Percentiles rank a stretch among this genome's conserved stretches.
Evolutionary conservation across 1,139 yeast genomes (phyloP).

Genomic region (Scheffersomyces titani): DNA sequence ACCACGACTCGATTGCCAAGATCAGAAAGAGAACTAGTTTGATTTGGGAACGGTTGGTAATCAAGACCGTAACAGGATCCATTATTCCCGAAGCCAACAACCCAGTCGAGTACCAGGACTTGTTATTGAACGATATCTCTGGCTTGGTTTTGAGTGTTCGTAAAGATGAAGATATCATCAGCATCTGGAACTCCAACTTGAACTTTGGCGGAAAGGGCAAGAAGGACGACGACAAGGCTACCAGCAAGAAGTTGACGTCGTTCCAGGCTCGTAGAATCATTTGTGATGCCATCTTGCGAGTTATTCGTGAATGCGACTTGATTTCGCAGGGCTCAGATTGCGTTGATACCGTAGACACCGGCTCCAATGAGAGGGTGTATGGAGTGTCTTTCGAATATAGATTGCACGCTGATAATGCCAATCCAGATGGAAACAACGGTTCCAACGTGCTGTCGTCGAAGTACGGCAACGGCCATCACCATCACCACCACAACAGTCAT

Average conservation of each 20-base stretch:
- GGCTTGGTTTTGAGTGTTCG: conserved; percentile 56
- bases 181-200: conserved; percentile 56
- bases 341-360: conserved; percentile 32
- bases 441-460: conserved; percentile 8
- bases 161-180: conserved; percentile 49
- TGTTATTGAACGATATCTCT: conserved; percentile 46
- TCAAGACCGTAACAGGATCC: conserved; percentile 47
- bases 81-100: conserved; percentile 36
- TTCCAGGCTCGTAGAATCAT: conserved; percentile 51
- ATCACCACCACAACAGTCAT: conserved; percentile 5
- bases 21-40: conserved; percentile 41
- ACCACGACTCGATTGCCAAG: conserved; percentile 13
- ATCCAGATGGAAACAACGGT: conserved; percentile 8
- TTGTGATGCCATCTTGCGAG: conserved; percentile 47
- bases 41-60: conserved; percentile 55
- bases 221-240: conserved; percentile 14
- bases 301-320: conserved; percentile 51
- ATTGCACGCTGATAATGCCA: conserved; percentile 41
- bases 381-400: conserved; percentile 52
- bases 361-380: conserved; percentile 41
- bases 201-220: conserved; percentile 23
- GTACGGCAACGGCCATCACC: conserved; percentile 8
- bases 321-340: conserved; percentile 37
- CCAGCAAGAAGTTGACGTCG: conserved; percentile 34
- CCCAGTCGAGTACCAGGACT: conserved; percentile 31